Base-by-base conservation (phyloP, 2,329 filamentous ascomycete genomes). In the Akanthomyces lecanii region DNA sequence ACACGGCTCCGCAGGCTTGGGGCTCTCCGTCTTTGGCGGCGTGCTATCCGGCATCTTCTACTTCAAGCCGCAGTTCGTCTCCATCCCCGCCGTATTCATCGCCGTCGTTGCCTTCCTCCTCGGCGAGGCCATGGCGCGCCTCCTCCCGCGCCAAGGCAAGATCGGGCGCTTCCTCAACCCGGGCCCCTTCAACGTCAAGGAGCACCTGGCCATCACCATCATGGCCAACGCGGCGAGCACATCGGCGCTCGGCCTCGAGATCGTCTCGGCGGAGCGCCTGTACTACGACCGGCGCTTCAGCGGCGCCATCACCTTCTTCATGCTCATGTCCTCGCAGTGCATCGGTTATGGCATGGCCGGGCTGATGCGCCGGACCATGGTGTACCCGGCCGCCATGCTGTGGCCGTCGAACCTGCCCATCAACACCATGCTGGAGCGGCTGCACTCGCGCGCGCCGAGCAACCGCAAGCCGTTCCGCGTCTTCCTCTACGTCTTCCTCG, bases 291-390 rank as follows among this genome's bases (percentile, higher is more conserved):
- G 74, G 10, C 71, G 74, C 18, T 73, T 78, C 1, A 76, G 72
- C 65, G 71, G 72, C 5, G 76, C 70, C 2, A 74, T 74, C 0
- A 74, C 74, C 10, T 76, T 82, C 56, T 78, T 83, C 65, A 66
- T 81, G 38, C 72, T 75, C 0, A 67, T 83, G 10, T 80, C 81
- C 0, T 81, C 80, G 2, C 80, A 82, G 54, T 70, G 79, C 11
- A 72, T 82, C 21, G 81, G 81, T 0, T 83, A 79, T 47, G 81
- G 80, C 36, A 69, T 83, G 48, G 77, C 78, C 5, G 81, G 81
- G 14, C 63, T 82, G 25, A 68, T 83, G 67, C 75, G 81, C 14
- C 72, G 75, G 23, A 72, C 78, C 4, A 68, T 82, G 11, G 74
- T 83, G 0, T 78, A 79, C 64, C 80, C 81, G 1, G 80, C 78